Evolutionary conservation across 148 eudicot genomes (phyloP), one percentile per base, ranked within the genome.

Genomic region (Rhododendron molle): DNA sequence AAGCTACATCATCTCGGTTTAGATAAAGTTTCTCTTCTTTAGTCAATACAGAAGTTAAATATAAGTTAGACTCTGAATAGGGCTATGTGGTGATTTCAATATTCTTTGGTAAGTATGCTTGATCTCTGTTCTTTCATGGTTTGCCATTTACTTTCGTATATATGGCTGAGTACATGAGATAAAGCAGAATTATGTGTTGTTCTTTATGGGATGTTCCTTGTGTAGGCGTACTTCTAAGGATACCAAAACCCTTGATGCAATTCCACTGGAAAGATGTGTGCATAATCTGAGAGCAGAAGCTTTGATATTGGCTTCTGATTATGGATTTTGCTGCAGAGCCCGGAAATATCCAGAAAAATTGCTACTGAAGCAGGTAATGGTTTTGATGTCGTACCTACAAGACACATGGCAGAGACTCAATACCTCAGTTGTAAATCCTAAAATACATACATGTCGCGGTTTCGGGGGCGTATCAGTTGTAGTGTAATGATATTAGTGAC

Each of bases 1-100:
- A 89, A 87, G 83, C 83, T 16, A 84, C 91, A n/a, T 82, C 90
- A 50, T 94, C 93, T 47, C 91, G 85, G 90, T 90, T 92, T 78
- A 78, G 71, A 18, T 85, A 85, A 85, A 87, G 87, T 84, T 81
- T 71, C 34, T 86, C 34, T 43, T 67, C 78, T 83, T 49, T 28
- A 71, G 73, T 46, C 80, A 83, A 10, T 50, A 5, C 65, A 49
- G 38, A 52, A 50, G 60, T 28, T 16, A 47, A 47, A 72, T 49
- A 30, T n/a, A 26, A 16, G 38, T 47, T 46, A 11, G 20, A 34
- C 30, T 83, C 58, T 46, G 47, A 52, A 18, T 5, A 52, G n/a
- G 30, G 28, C 49, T 30, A 23, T 15, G 80, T 72, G 46, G n/a
- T 23, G 67, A 49, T 26, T 8, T 30, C 47, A 28, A 69, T 69